Percentiles rank a stretch among this genome's conserved stretches.
Conservation (phyloP, 2,329 filamentous ascomycete genomes). For the Aspergillus carbonarius region DNA sequence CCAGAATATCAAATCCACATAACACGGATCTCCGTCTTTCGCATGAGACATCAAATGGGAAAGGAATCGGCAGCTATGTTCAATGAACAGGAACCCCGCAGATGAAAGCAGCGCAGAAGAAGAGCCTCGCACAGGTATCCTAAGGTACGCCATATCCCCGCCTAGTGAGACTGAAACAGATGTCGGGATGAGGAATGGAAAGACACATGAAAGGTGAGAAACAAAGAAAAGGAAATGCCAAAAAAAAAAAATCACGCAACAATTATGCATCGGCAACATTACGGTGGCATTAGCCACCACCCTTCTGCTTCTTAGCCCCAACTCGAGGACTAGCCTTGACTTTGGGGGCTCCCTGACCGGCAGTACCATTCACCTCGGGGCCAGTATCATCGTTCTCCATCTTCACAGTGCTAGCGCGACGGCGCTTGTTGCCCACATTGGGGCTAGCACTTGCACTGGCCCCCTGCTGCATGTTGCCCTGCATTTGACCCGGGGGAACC, state of each 20-base stretch:
- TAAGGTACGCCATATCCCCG: constrained; percentile 31
- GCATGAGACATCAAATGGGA: constrained; percentile 8
- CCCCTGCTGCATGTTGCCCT: constrained; percentile 49
- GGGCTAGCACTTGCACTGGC: constrained; percentile 64
- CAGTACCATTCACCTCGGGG: constrained; percentile 52
- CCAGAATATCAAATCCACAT: constrained; percentile 1
- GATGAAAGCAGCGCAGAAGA: constrained; percentile 15
- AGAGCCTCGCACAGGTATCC: constrained; percentile 28
- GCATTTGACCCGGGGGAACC: constrained; percentile 58
- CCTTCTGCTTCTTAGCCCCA: constrained; percentile 49
- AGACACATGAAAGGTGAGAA: constrained; percentile 5
- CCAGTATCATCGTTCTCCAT: constrained; percentile 55
- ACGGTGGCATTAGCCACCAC: constrained; percentile 30
- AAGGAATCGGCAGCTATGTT: constrained; percentile 25
- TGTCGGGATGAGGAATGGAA: constrained; percentile 3
- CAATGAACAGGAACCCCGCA: constrained; percentile 14
- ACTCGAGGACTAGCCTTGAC: constrained; percentile 50
- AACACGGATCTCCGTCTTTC: background rate
- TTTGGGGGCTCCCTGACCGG: constrained; percentile 37
- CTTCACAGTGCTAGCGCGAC: constrained; percentile 61
- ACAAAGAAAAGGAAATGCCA: constrained; percentile 10
- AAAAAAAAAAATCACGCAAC: too few relatives aligned
- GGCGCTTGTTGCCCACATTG: constrained; percentile 59
- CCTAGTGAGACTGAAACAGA: constrained; percentile 24
- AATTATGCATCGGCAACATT: constrained; percentile 8